These are phyloP conservation scores for Trichophaea hybrida DNA, from an alignment of 2,329 filamentous ascomycete genomes.

Conservation along the genomic window DNA sequence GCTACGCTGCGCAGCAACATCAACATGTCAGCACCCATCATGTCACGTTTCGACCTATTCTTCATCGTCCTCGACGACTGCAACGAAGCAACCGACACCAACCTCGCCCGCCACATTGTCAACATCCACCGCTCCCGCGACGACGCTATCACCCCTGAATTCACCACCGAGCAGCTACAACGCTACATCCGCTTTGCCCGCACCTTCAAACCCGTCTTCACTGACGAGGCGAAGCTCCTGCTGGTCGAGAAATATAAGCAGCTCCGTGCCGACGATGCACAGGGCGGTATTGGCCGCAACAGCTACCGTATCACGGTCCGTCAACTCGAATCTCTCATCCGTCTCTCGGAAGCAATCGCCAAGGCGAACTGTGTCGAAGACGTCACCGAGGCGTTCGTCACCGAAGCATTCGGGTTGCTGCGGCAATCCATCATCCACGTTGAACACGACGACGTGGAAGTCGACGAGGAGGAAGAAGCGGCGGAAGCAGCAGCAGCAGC, in stretches of 20 bases:
- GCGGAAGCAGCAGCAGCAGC: slow-evolving; percentile 28
- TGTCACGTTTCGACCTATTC: slow-evolving; percentile 98
- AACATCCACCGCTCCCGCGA: slow-evolving; percentile 85
- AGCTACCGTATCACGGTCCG: slow-evolving; percentile 95
- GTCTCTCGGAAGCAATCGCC: slow-evolving; percentile 90
- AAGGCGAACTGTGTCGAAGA: slow-evolving; percentile 95
- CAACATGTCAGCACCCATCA: slow-evolving; percentile 97
- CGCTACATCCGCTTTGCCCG: slow-evolving; percentile 92
- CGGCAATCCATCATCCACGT: slow-evolving; percentile 93
- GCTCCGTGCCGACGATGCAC: slow-evolving; percentile 78
- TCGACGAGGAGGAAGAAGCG: slow-evolving; percentile 53
- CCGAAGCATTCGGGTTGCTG: slow-evolving; percentile 81
- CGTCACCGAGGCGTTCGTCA: slow-evolving; percentile 59
- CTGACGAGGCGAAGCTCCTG: slow-evolving; percentile 66
- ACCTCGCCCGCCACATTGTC: slow-evolving; percentile 88
- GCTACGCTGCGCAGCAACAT: slow-evolving; percentile 85
- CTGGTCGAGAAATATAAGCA: slow-evolving; percentile 93
- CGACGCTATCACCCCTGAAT: slow-evolving; percentile 79
- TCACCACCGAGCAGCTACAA: slow-evolving; percentile 90
- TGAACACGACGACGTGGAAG: slow-evolving; percentile 92
- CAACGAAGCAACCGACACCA: slow-evolving; percentile 78
- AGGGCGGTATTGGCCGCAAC: slow-evolving; percentile 85
- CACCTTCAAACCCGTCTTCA: slow-evolving; percentile 89
- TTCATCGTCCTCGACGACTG: slow-evolving; percentile 96
- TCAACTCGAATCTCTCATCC: slow-evolving; percentile 90